These are phyloP conservation scores for Byssothecium circinans DNA, from an alignment of 2,329 filamentous ascomycete species.

Conservation along the genomic window DNA sequence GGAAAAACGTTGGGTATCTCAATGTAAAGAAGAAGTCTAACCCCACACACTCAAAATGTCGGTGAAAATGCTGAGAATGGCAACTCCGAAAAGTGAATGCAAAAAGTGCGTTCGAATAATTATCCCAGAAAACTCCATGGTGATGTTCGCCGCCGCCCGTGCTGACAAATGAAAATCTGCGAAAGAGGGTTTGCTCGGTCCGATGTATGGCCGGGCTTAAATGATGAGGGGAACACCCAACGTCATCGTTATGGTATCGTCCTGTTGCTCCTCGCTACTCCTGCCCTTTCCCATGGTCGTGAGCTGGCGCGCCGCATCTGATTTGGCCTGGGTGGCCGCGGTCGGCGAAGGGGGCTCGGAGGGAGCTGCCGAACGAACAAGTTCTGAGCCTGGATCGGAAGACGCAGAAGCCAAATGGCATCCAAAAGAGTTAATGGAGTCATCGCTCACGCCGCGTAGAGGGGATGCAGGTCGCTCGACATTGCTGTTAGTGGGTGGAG, in stretches of 20 bases:
- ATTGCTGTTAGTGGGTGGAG: slow-evolving; percentile 3
- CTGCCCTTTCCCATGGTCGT: slow-evolving; percentile 23
- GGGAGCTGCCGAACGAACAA: slow-evolving; percentile 21
- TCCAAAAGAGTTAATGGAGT: slow-evolving; percentile 35
- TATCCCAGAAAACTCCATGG: not conserved
- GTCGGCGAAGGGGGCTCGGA: slow-evolving; percentile 34
- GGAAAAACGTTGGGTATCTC: slow-evolving; percentile 3
- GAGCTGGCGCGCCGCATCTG: slow-evolving; percentile 24
- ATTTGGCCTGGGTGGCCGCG: slow-evolving; percentile 23
- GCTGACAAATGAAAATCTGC: not conserved
- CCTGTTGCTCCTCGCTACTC: slow-evolving; percentile 22
- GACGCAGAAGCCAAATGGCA: slow-evolving; percentile 32
- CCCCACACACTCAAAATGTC: not conserved
- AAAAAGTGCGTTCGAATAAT: not conserved
- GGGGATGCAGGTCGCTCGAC: slow-evolving; percentile 29
- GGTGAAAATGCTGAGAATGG: not conserved
- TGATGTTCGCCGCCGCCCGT: not conserved
- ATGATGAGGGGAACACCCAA: slow-evolving; percentile 11
- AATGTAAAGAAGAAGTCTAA: slow-evolving; percentile 1
- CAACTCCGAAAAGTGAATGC: not conserved
- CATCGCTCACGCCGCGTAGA: slow-evolving; percentile 31
- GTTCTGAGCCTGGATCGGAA: slow-evolving; percentile 15
- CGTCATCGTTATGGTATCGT: slow-evolving; percentile 23
- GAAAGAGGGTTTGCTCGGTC: not conserved
- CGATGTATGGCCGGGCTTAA: not conserved